Evolutionary conservation across 495 filamentous ascomycete genomes (phyloP).

Genomic region (Aspergillus taichungensis): DNA sequence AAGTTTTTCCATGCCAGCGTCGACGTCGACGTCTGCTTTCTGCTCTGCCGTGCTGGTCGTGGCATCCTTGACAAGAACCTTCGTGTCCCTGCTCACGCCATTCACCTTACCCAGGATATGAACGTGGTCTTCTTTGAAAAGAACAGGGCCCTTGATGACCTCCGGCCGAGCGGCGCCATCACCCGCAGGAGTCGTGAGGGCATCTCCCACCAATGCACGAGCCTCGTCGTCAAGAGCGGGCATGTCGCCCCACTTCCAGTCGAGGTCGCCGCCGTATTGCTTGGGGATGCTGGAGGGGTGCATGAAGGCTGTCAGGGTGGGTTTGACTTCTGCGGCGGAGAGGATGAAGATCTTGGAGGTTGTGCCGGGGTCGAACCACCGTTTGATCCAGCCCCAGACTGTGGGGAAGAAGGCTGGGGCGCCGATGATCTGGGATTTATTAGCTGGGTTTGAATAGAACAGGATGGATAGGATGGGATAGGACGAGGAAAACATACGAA

Average conservation of each 20-base stretch:
- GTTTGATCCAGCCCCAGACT: slow-evolving; percentile 91
- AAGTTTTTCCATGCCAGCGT: background rate
- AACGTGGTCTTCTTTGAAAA: slow-evolving; percentile 31
- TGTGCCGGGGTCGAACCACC: slow-evolving; percentile 91
- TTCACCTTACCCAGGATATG: slow-evolving; percentile 33
- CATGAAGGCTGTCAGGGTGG: slow-evolving; percentile 71
- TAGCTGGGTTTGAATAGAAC: background rate
- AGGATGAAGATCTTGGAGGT: slow-evolving; percentile 92
- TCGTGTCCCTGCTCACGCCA: slow-evolving; percentile 28
- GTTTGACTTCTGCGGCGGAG: slow-evolving; percentile 54
- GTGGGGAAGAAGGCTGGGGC: slow-evolving; percentile 88
- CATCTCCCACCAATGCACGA: slow-evolving; percentile 32
- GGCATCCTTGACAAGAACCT: slow-evolving; percentile 15
- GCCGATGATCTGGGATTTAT: slow-evolving; percentile 58
- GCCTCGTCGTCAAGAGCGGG: slow-evolving; percentile 59
- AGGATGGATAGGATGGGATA: background rate
- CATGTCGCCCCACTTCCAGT: slow-evolving; percentile 67
- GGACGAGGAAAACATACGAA: slow-evolving; percentile 46
- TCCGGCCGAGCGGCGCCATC: slow-evolving; percentile 22
- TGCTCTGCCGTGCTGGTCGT: too few species aligned
- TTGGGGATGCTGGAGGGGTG: slow-evolving; percentile 72
- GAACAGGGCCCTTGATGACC: slow-evolving; percentile 32
- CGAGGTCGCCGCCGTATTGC: slow-evolving; percentile 73
- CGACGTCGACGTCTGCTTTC: background rate
- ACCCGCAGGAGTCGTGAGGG: slow-evolving; percentile 20